Evolutionary conservation across 805 yeast species (phyloP).

Genomic region (Debaryomyces hansenii): DNA sequence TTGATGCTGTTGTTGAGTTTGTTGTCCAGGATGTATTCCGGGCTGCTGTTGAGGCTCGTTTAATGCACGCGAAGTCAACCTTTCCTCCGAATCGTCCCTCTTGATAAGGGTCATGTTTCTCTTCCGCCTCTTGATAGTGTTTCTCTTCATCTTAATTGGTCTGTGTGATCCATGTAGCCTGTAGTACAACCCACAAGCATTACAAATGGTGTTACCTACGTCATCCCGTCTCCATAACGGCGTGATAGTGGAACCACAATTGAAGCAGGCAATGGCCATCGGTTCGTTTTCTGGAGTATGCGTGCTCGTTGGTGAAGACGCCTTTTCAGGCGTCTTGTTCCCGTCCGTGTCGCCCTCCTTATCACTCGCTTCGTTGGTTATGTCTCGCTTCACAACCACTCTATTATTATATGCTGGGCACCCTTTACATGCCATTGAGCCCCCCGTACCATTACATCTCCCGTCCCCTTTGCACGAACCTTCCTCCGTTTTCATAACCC

Average conservation of each 20-base stretch:
- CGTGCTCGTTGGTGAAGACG: constrained; percentile 1
- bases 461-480: constrained; percentile 78
- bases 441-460: constrained; percentile 86
- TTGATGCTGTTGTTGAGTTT: not conserved
- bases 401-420: constrained; percentile 85
- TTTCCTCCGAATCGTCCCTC: constrained; percentile 5
- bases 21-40: not conserved
- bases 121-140: constrained; percentile 72
- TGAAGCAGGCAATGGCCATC: constrained; percentile 73
- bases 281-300: constrained; percentile 30
- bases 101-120: constrained; percentile 31
- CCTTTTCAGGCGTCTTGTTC: not conserved
- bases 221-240: constrained; percentile 88
- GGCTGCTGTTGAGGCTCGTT: not conserved
- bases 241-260: constrained; percentile 82
- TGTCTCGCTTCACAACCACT: constrained; percentile 34
- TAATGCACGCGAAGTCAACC: not conserved
- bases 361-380: not conserved
- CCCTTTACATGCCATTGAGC: constrained; percentile 73
- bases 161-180: constrained; percentile 74
- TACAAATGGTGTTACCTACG: constrained; percentile 79
- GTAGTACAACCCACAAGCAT: constrained; percentile 83
- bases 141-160: constrained; percentile 72
- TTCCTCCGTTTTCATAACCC: constrained; percentile 36
- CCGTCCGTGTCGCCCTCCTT: constrained; percentile 1